These are phyloP conservation scores for Litchi chinensis DNA, from an alignment of 345 rosid species.

Conservation along the genomic window DNA sequence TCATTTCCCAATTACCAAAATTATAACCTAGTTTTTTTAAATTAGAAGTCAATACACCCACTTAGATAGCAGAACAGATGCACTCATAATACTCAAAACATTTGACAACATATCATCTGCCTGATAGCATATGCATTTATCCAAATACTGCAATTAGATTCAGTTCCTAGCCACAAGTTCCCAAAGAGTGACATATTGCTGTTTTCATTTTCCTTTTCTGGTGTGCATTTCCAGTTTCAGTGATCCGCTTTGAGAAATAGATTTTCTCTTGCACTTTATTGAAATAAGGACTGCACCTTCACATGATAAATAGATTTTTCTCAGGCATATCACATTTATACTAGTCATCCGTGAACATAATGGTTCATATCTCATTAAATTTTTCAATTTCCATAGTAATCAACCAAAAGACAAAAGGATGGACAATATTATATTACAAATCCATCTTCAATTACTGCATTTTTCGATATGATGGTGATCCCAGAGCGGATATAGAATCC, in stretches of 20 bases:
- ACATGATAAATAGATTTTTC: background rate
- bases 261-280: background rate
- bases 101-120: background rate
- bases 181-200: slow-evolving; percentile 1
- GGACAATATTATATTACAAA: slow-evolving; percentile 48
- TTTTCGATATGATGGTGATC: slow-evolving; percentile 60
- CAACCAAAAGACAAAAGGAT: slow-evolving; percentile 22
- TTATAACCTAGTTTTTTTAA: background rate
- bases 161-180: background rate
- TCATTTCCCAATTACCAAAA: background rate
- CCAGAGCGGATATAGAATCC: slow-evolving; percentile 91
- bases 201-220: background rate
- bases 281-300: background rate
- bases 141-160: background rate
- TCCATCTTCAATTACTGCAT: slow-evolving; percentile 67
- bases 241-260: background rate
- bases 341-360: background rate
- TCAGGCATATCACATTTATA: background rate
- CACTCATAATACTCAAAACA: background rate
- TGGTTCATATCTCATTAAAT: background rate
- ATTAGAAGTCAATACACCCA: background rate
- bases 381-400: slow-evolving; percentile 20
- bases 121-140: background rate
- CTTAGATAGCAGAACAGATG: no score
- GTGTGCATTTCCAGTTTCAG: background rate